Evolutionary conservation across 139 green algal genomes (phyloP).

Genomic region (Chloropicon primus): DNA sequence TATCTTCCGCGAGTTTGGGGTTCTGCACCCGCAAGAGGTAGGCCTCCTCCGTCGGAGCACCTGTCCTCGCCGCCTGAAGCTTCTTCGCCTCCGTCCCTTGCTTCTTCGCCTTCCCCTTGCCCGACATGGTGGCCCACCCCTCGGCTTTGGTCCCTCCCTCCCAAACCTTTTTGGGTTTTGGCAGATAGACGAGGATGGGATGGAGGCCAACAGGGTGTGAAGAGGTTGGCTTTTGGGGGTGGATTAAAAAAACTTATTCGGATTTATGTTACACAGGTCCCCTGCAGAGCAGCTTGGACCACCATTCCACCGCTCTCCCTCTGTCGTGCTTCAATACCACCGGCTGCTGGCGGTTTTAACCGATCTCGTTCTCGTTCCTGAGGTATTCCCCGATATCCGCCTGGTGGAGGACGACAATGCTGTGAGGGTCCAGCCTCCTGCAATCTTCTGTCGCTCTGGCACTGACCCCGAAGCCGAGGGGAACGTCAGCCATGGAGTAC

Average conservation of each 20-base stretch:
- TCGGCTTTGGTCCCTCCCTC: not conserved
- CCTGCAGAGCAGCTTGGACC: too few relatives aligned
- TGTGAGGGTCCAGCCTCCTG: constrained; percentile 69
- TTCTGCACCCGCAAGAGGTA: constrained; percentile 52
- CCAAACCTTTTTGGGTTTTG: too few relatives aligned
- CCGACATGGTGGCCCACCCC: too few relatives aligned
- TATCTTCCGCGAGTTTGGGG: constrained; percentile 30
- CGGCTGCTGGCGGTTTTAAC: not conserved
- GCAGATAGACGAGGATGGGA: too few relatives aligned
- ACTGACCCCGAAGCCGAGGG: constrained; percentile 89
- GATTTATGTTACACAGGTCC: too few relatives aligned
- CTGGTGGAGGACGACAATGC: constrained; percentile 91
- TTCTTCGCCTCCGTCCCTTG: not conserved
- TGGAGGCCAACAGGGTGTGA: too few relatives aligned
- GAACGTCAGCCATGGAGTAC: constrained; percentile 80
- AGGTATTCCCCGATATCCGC: constrained; percentile 60
- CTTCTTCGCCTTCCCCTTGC: not conserved
- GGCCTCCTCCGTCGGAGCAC: constrained; percentile 40
- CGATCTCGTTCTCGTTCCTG: not conserved
- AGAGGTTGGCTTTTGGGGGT: too few relatives aligned
- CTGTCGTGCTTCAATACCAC: too few relatives aligned
- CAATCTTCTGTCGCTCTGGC: constrained; percentile 85
- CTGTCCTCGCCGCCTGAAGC: not conserved
- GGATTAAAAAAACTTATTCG: too few relatives aligned
- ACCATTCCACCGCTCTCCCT: too few relatives aligned